Conservation (phyloP, 257 asterid species). For the Solanum microdontum region DNA sequence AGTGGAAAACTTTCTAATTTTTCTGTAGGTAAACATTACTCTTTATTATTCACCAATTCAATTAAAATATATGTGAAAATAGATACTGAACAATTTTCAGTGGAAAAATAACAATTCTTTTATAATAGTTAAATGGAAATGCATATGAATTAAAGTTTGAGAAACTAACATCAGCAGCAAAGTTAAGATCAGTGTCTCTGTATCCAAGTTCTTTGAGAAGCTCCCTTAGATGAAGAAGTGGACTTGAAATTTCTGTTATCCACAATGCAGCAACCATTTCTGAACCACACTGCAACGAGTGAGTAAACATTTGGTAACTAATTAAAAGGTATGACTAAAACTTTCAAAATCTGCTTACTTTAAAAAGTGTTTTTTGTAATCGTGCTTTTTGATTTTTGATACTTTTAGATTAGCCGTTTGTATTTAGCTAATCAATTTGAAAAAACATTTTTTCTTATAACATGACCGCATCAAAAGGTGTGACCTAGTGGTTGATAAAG, state of each 20-base stretch:
- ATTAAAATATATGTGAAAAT: no score
- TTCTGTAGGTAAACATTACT: not conserved
- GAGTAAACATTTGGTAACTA: not conserved
- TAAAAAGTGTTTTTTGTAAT: no score
- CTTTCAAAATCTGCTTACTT: not conserved
- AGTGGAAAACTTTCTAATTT: accelerated
- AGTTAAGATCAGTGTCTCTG: conserved; percentile 54
- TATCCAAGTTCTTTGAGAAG: conserved; percentile 79
- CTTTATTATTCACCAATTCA: accelerated
- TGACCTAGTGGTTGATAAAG: accelerated
- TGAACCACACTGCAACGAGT: conserved; percentile 53
- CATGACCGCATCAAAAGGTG: accelerated
- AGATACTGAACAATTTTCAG: no score
- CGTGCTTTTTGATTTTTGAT: not conserved
- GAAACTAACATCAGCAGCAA: conserved; percentile 77
- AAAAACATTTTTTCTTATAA: not conserved
- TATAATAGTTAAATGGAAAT: not conserved
- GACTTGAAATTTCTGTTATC: conserved; percentile 89
- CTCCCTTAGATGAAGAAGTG: conserved; percentile 78
- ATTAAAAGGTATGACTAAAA: no score
- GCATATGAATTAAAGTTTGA: conserved; percentile 3
- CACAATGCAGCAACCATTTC: conserved; percentile 76
- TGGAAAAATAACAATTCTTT: not conserved
- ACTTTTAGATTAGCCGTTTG: not conserved
- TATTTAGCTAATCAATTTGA: not conserved